Evolutionary conservation across 495 filamentous ascomycete genomes (phyloP).

Genomic region (Trypethelium eluteriae): DNA sequence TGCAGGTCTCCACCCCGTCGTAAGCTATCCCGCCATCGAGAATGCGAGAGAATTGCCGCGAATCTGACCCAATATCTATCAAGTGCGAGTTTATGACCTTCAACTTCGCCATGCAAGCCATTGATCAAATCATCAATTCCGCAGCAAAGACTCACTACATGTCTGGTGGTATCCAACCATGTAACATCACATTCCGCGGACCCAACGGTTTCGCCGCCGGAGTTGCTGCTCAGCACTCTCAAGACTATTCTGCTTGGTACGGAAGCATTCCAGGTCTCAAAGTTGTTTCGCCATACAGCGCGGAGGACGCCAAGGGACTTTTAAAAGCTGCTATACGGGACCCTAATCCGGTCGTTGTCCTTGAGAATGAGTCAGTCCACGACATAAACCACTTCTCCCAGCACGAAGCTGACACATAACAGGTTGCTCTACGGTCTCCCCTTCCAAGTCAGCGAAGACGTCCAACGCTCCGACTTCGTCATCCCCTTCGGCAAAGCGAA

Average conservation of each 20-base stretch:
- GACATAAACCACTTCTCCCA: neutral
- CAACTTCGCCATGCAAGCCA: conserved; percentile 99
- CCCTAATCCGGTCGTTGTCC: conserved; percentile 88
- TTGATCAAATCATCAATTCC: conserved; percentile 99
- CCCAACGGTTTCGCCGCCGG: conserved; percentile 96
- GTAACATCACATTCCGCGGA: conserved; percentile 98
- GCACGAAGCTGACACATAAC: conserved; percentile 23
- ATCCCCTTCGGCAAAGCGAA: conserved; percentile 96
- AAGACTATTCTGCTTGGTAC: conserved; percentile 98
- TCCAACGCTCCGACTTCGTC: conserved; percentile 92
- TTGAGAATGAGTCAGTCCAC: conserved; percentile 80
- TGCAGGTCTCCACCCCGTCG: conserved; percentile 86
- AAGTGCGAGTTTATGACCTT: conserved; percentile 99
- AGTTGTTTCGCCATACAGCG: conserved; percentile 89
- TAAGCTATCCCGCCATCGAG: conserved; percentile 43
- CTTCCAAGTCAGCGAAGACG: conserved; percentile 94
- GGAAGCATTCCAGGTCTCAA: conserved; percentile 95
- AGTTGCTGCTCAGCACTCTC: conserved; percentile 95
- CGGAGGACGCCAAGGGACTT: conserved; percentile 96
- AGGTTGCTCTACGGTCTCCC: conserved; percentile 83
- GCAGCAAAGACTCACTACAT: conserved; percentile 99
- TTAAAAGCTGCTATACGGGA: conserved; percentile 97
- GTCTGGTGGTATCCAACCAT: conserved; percentile 98
- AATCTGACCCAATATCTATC: neutral
- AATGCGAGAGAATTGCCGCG: conserved; percentile 2